Percentiles rank a stretch among this genome's conserved stretches.
Evolutionary conservation across 2,329 filamentous ascomycete genomes (phyloP).

Genomic region (Penicillium sp.): DNA sequence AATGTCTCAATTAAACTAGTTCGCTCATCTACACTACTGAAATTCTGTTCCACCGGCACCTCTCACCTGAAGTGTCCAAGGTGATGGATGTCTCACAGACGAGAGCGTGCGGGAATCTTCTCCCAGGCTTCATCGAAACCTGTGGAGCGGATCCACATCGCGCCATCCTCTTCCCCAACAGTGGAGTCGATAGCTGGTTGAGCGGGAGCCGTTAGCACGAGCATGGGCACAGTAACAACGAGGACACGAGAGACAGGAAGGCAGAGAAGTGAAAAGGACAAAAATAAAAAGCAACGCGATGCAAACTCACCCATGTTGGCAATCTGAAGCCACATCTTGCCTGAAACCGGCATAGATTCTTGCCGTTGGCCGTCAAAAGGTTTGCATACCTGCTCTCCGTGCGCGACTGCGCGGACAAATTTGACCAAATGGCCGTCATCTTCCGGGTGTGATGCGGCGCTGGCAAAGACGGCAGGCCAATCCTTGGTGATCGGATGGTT

Average conservation of each 20-base stretch:
- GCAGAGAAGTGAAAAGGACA: neutral
- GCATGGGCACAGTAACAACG: neutral
- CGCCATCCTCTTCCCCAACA: conserved; percentile 14
- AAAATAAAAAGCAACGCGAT: too few relatives aligned
- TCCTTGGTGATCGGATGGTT: conserved; percentile 52
- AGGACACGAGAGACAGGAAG: neutral
- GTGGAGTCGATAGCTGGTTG: conserved; percentile 34
- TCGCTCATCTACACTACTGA: too few relatives aligned
- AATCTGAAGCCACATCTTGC: conserved; percentile 42
- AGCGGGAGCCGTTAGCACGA: neutral
- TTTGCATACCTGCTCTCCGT: conserved; percentile 52
- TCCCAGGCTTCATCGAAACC: conserved; percentile 42
- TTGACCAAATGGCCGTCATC: conserved; percentile 85
- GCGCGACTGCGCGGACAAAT: conserved; percentile 61
- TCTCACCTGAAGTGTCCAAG: too few relatives aligned
- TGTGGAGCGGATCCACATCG: conserved; percentile 35
- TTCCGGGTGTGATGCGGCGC: conserved; percentile 38
- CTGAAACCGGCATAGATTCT: conserved; percentile 32
- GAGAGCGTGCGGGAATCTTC: conserved; percentile 17
- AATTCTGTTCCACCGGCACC: too few relatives aligned
- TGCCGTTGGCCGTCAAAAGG: conserved; percentile 27
- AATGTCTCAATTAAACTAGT: too few relatives aligned
- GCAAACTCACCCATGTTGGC: conserved; percentile 38
- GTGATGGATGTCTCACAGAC: conserved; percentile 9
- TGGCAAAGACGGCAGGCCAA: conserved; percentile 43